phyloP scores from a whole-genome alignment of 345 rosid species.

The Pugionium cornutum region DNA sequence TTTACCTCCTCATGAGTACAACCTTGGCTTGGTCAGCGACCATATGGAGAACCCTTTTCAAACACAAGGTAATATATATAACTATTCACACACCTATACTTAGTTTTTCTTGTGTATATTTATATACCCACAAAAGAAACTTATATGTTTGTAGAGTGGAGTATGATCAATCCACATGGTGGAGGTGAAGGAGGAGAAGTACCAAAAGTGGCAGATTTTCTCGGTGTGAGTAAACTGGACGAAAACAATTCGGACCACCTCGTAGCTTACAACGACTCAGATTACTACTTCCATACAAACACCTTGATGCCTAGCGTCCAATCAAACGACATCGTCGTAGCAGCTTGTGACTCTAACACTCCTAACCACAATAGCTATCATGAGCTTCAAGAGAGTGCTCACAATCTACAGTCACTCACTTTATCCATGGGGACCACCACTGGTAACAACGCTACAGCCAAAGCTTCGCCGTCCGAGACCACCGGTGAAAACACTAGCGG shows the following conservation, averaged over 20 bases:
- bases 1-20: slow-evolving; percentile 69
- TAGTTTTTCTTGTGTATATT: neutral
- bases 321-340: slow-evolving; percentile 39
- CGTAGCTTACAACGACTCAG: slow-evolving; percentile 64
- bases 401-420: slow-evolving; percentile 77
- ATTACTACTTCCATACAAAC: slow-evolving; percentile 52
- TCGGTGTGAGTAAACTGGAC: slow-evolving; percentile 89
- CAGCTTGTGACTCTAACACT: slow-evolving; percentile 31
- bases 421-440: slow-evolving; percentile 79
- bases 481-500: slow-evolving; percentile 54
- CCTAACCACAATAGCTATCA: slow-evolving; percentile 46
- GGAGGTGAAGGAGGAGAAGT: slow-evolving; percentile 52
- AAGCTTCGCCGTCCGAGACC: slow-evolving; percentile 48
- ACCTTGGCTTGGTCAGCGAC: slow-evolving; percentile 78
- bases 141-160: slow-evolving; percentile 62
- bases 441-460: slow-evolving; percentile 35
- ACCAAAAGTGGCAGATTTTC: slow-evolving; percentile 93
- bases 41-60: slow-evolving; percentile 82
- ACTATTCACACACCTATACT: neutral
- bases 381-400: slow-evolving; percentile 71
- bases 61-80: slow-evolving; percentile 60
- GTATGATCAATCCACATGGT: slow-evolving; percentile 61
- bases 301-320: slow-evolving; percentile 56
- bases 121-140: neutral
- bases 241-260: slow-evolving; percentile 61